Evolutionary conservation across 2,329 filamentous ascomycete species (phyloP).

Genomic region (Ophiobolus disseminans): DNA sequence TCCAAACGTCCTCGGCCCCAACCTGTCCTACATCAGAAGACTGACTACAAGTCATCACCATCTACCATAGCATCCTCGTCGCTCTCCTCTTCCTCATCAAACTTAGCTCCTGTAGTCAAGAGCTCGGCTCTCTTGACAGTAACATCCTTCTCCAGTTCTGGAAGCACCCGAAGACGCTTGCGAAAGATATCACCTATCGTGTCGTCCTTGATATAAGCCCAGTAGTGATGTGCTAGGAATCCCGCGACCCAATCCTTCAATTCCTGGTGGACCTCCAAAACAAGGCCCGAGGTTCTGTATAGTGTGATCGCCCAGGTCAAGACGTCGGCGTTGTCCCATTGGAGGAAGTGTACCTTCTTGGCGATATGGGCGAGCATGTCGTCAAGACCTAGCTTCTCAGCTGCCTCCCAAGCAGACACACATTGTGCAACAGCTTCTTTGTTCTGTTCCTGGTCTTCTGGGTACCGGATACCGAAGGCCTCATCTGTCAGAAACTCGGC

Average conservation of each 20-base stretch:
- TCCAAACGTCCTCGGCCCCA: no score
- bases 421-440: constrained; percentile 25
- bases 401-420: constrained; percentile 29
- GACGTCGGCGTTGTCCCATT: constrained; percentile 12
- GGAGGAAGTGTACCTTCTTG: constrained; percentile 22
- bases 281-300: constrained; percentile 10
- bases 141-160: constrained; percentile 26
- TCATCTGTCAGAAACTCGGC: constrained; percentile 36
- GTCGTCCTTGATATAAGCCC: constrained; percentile 17
- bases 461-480: constrained; percentile 24
- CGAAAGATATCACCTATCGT: constrained; percentile 13
- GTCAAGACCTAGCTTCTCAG: constrained; percentile 26
- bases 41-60: background rate
- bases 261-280: constrained; percentile 6
- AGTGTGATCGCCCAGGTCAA: constrained; percentile 23
- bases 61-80: background rate
- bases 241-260: constrained; percentile 26
- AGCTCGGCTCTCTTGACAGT: constrained; percentile 6
- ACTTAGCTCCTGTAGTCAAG: background rate
- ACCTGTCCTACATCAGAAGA: no score
- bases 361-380: constrained; percentile 38
- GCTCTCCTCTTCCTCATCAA: background rate
- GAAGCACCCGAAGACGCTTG: constrained; percentile 14
- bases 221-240: constrained; percentile 30
- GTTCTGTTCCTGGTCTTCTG: constrained; percentile 20